Evolutionary conservation across 805 yeast genomes (phyloP).

Genomic region (Kodamaea fukazawae): DNA sequence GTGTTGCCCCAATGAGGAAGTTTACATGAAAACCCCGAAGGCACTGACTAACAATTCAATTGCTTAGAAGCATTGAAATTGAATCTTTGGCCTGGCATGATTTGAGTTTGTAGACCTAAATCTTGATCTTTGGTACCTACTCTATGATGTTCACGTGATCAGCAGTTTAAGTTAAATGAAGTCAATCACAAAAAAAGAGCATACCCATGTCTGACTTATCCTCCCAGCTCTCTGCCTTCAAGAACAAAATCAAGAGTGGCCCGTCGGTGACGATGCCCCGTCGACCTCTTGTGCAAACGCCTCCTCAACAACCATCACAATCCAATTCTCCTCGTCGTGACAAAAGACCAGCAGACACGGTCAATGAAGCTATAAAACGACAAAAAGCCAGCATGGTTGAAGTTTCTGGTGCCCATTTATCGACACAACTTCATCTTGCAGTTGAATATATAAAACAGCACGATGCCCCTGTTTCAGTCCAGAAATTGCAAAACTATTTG

Average conservation of each 20-base stretch:
- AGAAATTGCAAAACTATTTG: conserved; percentile 65
- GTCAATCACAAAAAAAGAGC: background rate
- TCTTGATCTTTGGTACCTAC: too few species aligned
- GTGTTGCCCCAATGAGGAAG: too few species aligned
- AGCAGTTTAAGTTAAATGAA: too few species aligned
- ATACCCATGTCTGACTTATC: conserved; percentile 33
- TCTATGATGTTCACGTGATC: too few species aligned
- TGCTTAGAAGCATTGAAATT: too few species aligned
- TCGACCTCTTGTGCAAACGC: conserved; percentile 18
- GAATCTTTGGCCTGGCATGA: too few species aligned
- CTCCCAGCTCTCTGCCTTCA: conserved; percentile 45
- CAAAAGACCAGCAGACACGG: conserved; percentile 20
- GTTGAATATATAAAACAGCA: conserved; percentile 80
- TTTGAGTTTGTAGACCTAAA: too few species aligned
- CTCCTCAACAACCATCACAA: background rate
- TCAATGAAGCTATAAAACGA: conserved; percentile 35
- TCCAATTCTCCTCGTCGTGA: conserved; percentile 10
- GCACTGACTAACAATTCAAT: too few species aligned
- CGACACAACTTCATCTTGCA: conserved; percentile 86
- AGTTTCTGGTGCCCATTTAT: conserved; percentile 59
- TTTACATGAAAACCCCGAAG: too few species aligned
- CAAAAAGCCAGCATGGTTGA: conserved; percentile 26
- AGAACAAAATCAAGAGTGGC: conserved; percentile 43
- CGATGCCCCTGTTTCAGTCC: conserved; percentile 67
- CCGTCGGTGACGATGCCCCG: conserved; percentile 39